Evolutionary conservation across 495 filamentous ascomycete species (phyloP).

Genomic region (Astrothelium macrocarpum): DNA sequence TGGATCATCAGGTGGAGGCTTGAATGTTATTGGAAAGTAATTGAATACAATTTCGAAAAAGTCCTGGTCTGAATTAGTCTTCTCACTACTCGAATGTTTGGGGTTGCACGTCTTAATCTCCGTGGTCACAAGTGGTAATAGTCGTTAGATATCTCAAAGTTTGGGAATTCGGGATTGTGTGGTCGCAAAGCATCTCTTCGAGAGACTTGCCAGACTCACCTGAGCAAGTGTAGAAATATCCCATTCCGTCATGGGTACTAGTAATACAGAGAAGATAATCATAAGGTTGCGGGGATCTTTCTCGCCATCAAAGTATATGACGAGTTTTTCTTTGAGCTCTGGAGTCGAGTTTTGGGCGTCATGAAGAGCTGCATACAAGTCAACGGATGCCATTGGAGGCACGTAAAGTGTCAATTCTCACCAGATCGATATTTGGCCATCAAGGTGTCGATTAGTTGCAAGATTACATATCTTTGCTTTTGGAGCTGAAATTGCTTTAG

Average conservation of each 20-base stretch:
- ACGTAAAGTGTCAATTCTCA: slow-evolving; percentile 22
- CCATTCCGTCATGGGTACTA: slow-evolving; percentile 66
- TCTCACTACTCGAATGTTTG: too few relatives aligned
- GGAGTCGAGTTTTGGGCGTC: slow-evolving; percentile 22
- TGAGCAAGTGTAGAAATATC: slow-evolving; percentile 53
- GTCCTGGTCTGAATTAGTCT: slow-evolving; percentile 2
- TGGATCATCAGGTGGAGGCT: slow-evolving; percentile 64
- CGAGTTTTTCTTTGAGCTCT: slow-evolving; percentile 52
- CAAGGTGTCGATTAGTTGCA: slow-evolving; percentile 54
- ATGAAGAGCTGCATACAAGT: slow-evolving; percentile 20
- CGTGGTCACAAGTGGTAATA: too few relatives aligned
- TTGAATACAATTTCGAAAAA: slow-evolving; percentile 68
- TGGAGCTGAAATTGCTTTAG: slow-evolving; percentile 41
- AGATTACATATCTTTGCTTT: slow-evolving; percentile 55
- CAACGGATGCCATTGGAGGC: background rate
- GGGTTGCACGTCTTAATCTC: too few relatives aligned
- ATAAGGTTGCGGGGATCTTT: slow-evolving; percentile 72
- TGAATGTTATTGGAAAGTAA: slow-evolving; percentile 72
- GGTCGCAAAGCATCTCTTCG: background rate
- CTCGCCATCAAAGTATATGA: slow-evolving; percentile 62
- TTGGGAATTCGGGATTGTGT: background rate
- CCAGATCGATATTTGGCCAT: slow-evolving; percentile 55
- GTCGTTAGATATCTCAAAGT: too few relatives aligned
- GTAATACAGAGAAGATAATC: slow-evolving; percentile 65
- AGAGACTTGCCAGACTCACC: slow-evolving; percentile 31